A percentile compares a stretch with the other conserved stretches of the same genome.
phyloP scores from a whole-genome alignment of 2,329 filamentous ascomycete genomes.

The Metarhizium robertsii region DNA sequence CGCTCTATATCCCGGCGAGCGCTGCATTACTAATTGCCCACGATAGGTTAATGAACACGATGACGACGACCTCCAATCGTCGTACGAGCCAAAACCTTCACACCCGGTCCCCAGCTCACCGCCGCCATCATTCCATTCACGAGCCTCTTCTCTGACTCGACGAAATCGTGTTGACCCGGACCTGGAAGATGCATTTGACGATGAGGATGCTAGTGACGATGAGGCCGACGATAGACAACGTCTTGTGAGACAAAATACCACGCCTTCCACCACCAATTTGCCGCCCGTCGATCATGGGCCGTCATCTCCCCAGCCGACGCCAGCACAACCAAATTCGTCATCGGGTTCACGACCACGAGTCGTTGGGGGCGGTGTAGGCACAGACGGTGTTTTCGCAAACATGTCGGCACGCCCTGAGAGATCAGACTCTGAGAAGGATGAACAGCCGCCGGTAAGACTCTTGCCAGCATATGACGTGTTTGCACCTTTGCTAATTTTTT shows the following conservation, averaged over 20 bases:
- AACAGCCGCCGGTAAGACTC: slow-evolving; percentile 80
- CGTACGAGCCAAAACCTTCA: slow-evolving; percentile 18
- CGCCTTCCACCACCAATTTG: slow-evolving; percentile 11
- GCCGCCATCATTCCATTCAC: slow-evolving; percentile 81
- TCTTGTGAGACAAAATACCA: slow-evolving; percentile 61
- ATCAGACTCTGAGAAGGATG: slow-evolving; percentile 70
- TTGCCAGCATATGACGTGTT: neutral
- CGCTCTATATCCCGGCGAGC: slow-evolving; percentile 3
- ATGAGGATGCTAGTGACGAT: slow-evolving; percentile 67
- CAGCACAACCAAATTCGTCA: slow-evolving; percentile 14
- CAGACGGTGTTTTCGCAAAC: slow-evolving; percentile 95
- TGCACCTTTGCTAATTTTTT: slow-evolving; percentile 21
- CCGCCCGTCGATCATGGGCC: neutral
- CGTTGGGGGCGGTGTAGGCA: slow-evolving; percentile 66
- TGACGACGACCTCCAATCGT: slow-evolving; percentile 27
- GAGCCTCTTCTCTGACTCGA: slow-evolving; percentile 50
- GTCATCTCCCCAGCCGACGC: slow-evolving; percentile 10
- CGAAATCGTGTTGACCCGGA: slow-evolving; percentile 56
- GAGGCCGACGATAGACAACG: slow-evolving; percentile 74
- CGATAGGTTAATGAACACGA: slow-evolving; percentile 49
- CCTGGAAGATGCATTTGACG: slow-evolving; percentile 91
- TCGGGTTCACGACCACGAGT: slow-evolving; percentile 37
- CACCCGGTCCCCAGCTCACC: slow-evolving; percentile 47
- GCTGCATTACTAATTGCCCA: slow-evolving; percentile 2
- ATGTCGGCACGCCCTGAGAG: slow-evolving; percentile 81